Conservation (phyloP, 78 protist genomes). For the Cavenderia fasciculata region DNA sequence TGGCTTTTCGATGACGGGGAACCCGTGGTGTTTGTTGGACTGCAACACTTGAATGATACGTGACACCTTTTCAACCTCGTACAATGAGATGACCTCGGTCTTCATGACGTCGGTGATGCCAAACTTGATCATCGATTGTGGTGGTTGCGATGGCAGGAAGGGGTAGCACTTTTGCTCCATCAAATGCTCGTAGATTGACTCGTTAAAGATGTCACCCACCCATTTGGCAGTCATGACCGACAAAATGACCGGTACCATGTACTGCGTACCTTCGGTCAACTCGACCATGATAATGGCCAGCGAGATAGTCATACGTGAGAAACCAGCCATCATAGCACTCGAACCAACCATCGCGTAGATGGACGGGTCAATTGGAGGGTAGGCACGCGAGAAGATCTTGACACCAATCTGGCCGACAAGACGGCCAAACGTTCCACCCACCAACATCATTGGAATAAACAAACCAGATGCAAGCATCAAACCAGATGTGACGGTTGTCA, state of each 20-base stretch:
- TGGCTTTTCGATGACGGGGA: constrained; percentile 67
- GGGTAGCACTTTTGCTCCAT: constrained; percentile 88
- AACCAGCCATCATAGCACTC: constrained; percentile 93
- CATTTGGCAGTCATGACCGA: constrained; percentile 87
- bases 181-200: constrained; percentile 84
- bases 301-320: constrained; percentile 92
- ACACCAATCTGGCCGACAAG: constrained; percentile 77
- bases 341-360: constrained; percentile 93
- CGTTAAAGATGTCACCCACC: constrained; percentile 84
- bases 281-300: constrained; percentile 91
- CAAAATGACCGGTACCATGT: constrained; percentile 86
- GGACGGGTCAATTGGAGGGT: constrained; percentile 42
- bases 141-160: constrained; percentile 85
- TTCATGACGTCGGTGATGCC: constrained; percentile 75
- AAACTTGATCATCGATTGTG: constrained; percentile 47
- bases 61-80: constrained; percentile 63
- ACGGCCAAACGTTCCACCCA: constrained; percentile 93
- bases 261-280: constrained; percentile 79
- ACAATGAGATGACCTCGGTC: constrained; percentile 45
- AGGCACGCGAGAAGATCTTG: neutral
- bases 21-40: constrained; percentile 44
- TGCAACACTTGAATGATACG: constrained; percentile 48
- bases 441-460: constrained; percentile 90
- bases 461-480: constrained; percentile 88
- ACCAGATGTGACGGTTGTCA: constrained; percentile 89